These are phyloP conservation scores for Talaromyces thailandensis DNA, from an alignment of 495 filamentous ascomycete genomes.

Conservation along the genomic window DNA sequence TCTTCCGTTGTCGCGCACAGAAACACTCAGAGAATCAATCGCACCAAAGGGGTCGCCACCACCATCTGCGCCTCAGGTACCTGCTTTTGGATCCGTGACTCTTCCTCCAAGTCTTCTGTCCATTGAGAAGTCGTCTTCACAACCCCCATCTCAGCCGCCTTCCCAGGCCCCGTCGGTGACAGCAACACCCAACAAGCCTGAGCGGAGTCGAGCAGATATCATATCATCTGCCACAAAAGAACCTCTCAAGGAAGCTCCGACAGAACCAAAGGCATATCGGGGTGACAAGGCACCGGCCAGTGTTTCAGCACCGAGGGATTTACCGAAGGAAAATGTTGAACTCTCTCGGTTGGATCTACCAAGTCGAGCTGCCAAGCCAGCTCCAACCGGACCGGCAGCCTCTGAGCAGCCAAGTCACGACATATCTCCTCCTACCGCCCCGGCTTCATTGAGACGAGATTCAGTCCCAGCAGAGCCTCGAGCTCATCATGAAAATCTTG, in stretches of 20 bases:
- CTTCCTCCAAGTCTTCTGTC: conserved; percentile 21
- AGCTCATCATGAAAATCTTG: conserved; percentile 12
- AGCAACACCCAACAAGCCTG: neutral
- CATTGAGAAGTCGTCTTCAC: conserved; percentile 17
- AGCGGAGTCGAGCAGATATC: neutral
- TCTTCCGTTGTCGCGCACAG: conserved; percentile 23
- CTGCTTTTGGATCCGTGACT: conserved; percentile 62
- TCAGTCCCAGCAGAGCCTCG: conserved; percentile 12
- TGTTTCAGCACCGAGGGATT: conserved; percentile 17
- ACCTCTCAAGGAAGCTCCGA: conserved; percentile 24
- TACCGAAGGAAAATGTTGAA: conserved; percentile 13
- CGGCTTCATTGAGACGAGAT: conserved; percentile 28
- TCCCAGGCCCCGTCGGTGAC: neutral
- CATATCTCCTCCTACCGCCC: conserved; percentile 32
- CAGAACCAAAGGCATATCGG: conserved; percentile 30
- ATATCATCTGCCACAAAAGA: neutral
- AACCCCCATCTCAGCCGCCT: conserved; percentile 20
- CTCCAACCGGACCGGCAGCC: conserved; percentile 9
- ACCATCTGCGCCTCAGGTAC: conserved; percentile 71
- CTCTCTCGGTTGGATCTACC: conserved; percentile 12
- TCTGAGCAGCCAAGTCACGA: conserved; percentile 15
- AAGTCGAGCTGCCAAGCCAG: conserved; percentile 12
- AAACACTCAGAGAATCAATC: conserved; percentile 28
- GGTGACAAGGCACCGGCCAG: conserved; percentile 13
- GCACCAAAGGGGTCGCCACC: conserved; percentile 48